Evolutionary conservation across 164 flowering plant genomes (phyloP), one percentile per base, ranked within the genome.

Genomic region (Platanus orientalis): DNA sequence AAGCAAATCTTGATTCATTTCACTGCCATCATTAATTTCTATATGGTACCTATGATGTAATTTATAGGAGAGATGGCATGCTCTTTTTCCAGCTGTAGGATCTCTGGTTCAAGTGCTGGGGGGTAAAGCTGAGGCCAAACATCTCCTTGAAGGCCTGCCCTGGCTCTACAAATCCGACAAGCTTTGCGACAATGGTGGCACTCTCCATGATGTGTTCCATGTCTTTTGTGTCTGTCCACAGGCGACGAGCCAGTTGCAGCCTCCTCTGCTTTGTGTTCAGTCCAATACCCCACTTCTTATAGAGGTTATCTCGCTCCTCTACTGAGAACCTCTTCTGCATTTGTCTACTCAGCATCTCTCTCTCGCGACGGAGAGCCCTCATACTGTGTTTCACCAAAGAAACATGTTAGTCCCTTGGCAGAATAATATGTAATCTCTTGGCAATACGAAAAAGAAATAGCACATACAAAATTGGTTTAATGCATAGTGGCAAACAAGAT

Each of bases 71-170:
- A 10, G 10, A 34, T 5, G 10, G 5, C 49, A 16, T 45, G 49
- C 2, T 45, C 49, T 19, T 54, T 61, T 69, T 78, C 96, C 90
- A 85, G 32, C 81, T 72, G 56, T 50, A 73, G 34, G 88, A 85
- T 69, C 79, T 83, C 62, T 7, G 39, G 39, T 68, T 76, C 7
- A 70, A 27, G 54, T 29, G 60, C 23, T 75, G 73, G 6, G 93
- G 86, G 3, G 91, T 70, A 72, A 95, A 90, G 75, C 90, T 85
- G 21, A 95, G 92, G 11, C 96, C 94, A 63, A 92, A 89, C 94
- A 88, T 95, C 74, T 82, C 97, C 77, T 90, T 92, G 26, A 80
- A 70, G 39, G 86, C 84, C 44, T 77, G 63, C n/a, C 85, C 97
- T 39, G 83, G 81, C 62, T 84, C 87, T 0, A 67, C 54, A 52